A percentile compares a stretch with the other conserved stretches of the same genome.
Evolutionary conservation across 2,329 filamentous ascomycete genomes (phyloP).

Genomic region (Ascochyta clinopodiicola): DNA sequence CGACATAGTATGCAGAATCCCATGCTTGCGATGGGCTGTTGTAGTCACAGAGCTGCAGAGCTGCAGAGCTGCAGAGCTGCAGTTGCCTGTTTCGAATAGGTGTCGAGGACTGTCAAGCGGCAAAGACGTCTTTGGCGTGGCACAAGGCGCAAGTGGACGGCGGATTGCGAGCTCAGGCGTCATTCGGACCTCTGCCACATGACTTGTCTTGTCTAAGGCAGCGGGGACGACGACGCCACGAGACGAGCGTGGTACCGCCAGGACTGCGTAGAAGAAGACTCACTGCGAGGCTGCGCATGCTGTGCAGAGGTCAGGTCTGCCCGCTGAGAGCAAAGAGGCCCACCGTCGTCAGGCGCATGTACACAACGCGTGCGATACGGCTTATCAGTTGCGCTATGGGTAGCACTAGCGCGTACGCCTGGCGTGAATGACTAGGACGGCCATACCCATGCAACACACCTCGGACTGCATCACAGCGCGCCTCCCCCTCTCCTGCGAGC

Average conservation of each 20-base stretch:
- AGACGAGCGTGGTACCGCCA: constrained; percentile 12
- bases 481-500: constrained; percentile 12
- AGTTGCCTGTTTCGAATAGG: constrained; percentile 6
- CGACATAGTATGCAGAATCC: constrained; percentile 9
- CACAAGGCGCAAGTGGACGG: constrained; percentile 26
- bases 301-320: constrained; percentile 10
- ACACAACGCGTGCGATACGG: constrained; percentile 13
- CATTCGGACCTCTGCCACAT: constrained; percentile 29
- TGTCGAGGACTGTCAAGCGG: constrained; percentile 3
- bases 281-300: constrained; percentile 9
- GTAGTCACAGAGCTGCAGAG: constrained; percentile 4
- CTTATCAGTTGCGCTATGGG: constrained; percentile 5
- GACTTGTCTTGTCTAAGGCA: constrained; percentile 20
- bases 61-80: constrained; percentile 2
- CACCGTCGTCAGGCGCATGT: constrained; percentile 14
- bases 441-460: constrained; percentile 18
- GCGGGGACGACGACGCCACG: constrained; percentile 19
- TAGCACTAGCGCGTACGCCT: constrained; percentile 6
- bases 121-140: constrained; percentile 17
- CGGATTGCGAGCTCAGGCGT: constrained; percentile 38
- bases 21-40: constrained; percentile 7
- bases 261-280: constrained; percentile 4
- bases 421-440: constrained; percentile 20
- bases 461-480: constrained; percentile 20
- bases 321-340: neutral